Conservation (phyloP, 208 protist genomes). For the Trichomonas vaginalis region DNA sequence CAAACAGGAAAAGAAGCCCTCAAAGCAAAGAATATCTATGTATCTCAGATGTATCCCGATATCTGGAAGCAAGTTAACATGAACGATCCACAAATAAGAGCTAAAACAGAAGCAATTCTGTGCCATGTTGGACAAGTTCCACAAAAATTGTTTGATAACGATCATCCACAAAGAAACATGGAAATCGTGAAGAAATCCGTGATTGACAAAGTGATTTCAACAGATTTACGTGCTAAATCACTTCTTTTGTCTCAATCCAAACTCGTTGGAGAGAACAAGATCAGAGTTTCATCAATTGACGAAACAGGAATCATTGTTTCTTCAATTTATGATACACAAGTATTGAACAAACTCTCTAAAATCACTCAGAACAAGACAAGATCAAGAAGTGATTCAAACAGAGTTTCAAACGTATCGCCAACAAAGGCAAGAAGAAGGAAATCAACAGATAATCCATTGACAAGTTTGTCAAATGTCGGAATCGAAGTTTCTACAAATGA, state of each 20-base stretch:
- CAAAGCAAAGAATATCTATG: background rate
- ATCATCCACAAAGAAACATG: background rate
- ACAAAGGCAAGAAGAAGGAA: background rate
- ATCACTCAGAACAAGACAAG: background rate
- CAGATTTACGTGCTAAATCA: background rate
- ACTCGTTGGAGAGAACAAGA: background rate
- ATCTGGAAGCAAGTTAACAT: background rate
- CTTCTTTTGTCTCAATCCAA: background rate
- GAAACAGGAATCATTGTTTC: background rate
- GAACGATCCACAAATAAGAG: background rate
- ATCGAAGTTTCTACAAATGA: background rate
- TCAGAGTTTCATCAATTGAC: background rate
- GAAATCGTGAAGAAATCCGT: no score
- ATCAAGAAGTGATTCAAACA: background rate
- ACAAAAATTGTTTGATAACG: background rate
- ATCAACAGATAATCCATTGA: background rate
- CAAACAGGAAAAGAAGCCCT: background rate
- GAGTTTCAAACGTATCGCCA: background rate
- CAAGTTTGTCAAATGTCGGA: background rate
- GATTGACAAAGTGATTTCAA: background rate
- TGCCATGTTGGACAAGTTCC: slow-evolving; percentile 9
- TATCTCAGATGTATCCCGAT: background rate
- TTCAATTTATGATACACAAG: background rate
- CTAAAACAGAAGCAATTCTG: background rate
- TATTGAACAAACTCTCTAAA: background rate